Evolutionary conservation across 345 rosid species (phyloP), one percentile per base, ranked within the genome.

Genomic region (Brassica cretica): DNA sequence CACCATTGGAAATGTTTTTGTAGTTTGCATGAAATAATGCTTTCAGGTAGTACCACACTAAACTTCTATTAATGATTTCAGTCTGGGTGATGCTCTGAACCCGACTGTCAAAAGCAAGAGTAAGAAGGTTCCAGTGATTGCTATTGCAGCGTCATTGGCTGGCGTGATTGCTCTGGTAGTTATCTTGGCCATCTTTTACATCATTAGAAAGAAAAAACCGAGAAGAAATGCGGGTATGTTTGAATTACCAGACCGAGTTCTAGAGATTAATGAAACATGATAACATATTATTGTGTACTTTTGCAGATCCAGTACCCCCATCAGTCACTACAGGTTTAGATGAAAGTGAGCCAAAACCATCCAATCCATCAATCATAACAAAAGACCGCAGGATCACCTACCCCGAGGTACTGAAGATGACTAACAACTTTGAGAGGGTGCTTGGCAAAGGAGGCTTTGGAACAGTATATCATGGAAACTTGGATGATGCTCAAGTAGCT

Each of bases 81-180:
- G 66, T 62, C 15, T 62, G 37, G 15, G 21, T n/a, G 21, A n/a
- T 4, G 2, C 18, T n/a, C 18, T 3, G 53, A 46, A 46, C 14
- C 53, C 53, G 53, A 12, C 53, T 3, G 46, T 39, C 46, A 49
- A 49, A 49, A 12, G 56, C 15, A 46, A 63, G 8, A 15, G 18
- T 21, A 61, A 39, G 18, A 80, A 11, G 21, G 59, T 58, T 6
- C 67, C 65, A 32, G 9, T 69, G 18, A 12, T 63, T 51, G 66
- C 79, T 25, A 53, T 80, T 0, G 79, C 60, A 27, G 76, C 41
- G 14, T 0, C 82, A 6, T 46, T 74, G 15, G 82, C 72, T 10
- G 71, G 67, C 0, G 27, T 62, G 21, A 7, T 68, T 0, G 41
- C 44, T 55, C 67, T 80, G 29, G 3, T 74, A 9, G 74, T 70